These are phyloP conservation scores for Fusarium algeriense DNA, from an alignment of 2,329 filamentous ascomycete species.

Conservation along the genomic window DNA sequence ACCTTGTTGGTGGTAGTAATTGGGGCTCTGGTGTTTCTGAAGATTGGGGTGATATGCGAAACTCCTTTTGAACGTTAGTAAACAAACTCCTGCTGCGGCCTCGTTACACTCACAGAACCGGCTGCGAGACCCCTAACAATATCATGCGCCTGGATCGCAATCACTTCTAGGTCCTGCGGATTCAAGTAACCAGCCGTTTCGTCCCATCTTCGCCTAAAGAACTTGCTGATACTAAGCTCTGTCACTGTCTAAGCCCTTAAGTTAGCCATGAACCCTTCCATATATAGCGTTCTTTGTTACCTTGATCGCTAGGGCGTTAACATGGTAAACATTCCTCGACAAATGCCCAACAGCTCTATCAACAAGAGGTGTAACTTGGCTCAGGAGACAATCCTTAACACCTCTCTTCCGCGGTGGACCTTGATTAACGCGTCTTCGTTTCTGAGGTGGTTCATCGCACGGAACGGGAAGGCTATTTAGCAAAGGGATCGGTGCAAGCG, in stretches of 20 bases:
- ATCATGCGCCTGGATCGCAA: slow-evolving; percentile 30
- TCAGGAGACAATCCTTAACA: slow-evolving; percentile 45
- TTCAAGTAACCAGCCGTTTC: slow-evolving; percentile 36
- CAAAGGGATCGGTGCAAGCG: slow-evolving; percentile 21
- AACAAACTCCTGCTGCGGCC: neutral
- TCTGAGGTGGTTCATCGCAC: slow-evolving; percentile 47
- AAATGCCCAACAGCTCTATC: slow-evolving; percentile 44
- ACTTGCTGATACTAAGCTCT: slow-evolving; percentile 39
- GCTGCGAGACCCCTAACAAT: slow-evolving; percentile 39
- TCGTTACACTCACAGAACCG: slow-evolving; percentile 37
- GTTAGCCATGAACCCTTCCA: slow-evolving; percentile 14
- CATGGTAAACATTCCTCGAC: slow-evolving; percentile 36
- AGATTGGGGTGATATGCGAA: slow-evolving; percentile 2
- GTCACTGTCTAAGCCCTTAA: slow-evolving; percentile 38
- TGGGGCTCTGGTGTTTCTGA: neutral
- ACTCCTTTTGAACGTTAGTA: slow-evolving; percentile 21
- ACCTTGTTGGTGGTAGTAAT: neutral
- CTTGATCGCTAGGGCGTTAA: slow-evolving; percentile 48
- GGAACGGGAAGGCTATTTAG: slow-evolving; percentile 12
- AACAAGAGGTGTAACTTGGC: slow-evolving; percentile 53
- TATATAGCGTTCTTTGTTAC: slow-evolving; percentile 38
- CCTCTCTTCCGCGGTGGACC: slow-evolving; percentile 26
- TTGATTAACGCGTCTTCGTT: slow-evolving; percentile 49
- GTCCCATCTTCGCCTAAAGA: slow-evolving; percentile 43
- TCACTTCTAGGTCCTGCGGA: slow-evolving; percentile 31